Percentiles rank a stretch among this genome's conserved stretches.
Evolutionary conservation across 371 early-diverging fungal species (phyloP).

Genomic region (Mortierella sp.): DNA sequence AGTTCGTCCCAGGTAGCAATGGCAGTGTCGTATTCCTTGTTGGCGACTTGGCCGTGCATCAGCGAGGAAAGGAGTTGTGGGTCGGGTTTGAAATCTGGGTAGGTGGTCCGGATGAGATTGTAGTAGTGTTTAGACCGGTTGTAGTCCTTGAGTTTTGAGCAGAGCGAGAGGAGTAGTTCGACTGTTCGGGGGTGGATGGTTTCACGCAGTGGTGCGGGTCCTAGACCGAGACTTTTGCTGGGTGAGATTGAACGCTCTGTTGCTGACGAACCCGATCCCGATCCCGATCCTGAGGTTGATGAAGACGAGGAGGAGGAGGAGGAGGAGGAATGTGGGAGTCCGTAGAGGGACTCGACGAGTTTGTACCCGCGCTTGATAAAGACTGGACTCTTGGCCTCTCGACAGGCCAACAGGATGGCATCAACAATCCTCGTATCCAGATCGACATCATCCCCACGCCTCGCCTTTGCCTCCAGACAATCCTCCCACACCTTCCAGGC

Average conservation of each 20-base stretch:
- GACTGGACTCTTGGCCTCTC: conserved; percentile 20
- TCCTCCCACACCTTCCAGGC: conserved; percentile 60
- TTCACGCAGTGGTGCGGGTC: conserved; percentile 14
- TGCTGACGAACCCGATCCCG: not conserved
- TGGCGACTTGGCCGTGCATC: conserved; percentile 36
- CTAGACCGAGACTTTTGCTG: conserved; percentile 32
- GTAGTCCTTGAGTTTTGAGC: conserved; percentile 38
- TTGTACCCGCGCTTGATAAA: conserved; percentile 29
- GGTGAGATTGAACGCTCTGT: conserved; percentile 31
- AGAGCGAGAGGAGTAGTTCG: conserved; percentile 35
- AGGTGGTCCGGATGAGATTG: conserved; percentile 25
- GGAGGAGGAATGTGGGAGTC: conserved; percentile 17
- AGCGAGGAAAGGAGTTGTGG: conserved; percentile 34
- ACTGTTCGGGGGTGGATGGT: conserved; percentile 44
- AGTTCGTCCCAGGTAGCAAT: conserved; percentile 43
- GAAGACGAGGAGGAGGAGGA: not conserved
- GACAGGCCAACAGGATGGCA: conserved; percentile 38
- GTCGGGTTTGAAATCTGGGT: conserved; percentile 39
- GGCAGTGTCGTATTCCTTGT: conserved; percentile 38
- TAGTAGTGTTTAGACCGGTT: conserved; percentile 21
- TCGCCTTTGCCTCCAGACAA: conserved; percentile 33
- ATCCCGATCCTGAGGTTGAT: not conserved
- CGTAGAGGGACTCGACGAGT: conserved; percentile 47
- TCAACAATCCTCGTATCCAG: conserved; percentile 38
- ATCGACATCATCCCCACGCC: conserved; percentile 30